These are phyloP conservation scores for Naganishia albida DNA, from an alignment of 1,284 basidiomycete species.

Conservation along the genomic window DNA sequence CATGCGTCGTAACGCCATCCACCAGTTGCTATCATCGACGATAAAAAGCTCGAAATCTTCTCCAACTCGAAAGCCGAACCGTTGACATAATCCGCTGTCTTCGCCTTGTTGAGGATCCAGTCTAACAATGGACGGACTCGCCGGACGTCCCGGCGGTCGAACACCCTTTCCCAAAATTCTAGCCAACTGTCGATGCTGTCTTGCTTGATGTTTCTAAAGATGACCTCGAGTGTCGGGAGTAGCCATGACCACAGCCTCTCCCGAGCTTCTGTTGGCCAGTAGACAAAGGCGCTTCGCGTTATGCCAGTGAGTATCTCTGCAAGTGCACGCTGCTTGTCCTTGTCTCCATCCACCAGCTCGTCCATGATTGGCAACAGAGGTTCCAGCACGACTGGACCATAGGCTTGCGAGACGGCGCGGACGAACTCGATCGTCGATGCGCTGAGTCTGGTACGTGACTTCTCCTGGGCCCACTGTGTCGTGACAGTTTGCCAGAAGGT, in stretches of 20 bases:
- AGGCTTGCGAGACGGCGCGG: conserved; percentile 58
- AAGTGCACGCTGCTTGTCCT: conserved; percentile 81
- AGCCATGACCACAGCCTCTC: conserved; percentile 80
- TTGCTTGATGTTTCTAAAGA: conserved; percentile 77
- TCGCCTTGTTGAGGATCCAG: conserved; percentile 67
- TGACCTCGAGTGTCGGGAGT: conserved; percentile 64
- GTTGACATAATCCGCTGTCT: conserved; percentile 75
- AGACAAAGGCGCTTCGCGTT: conserved; percentile 73
- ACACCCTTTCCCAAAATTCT: conserved; percentile 60
- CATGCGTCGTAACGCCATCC: conserved; percentile 74
- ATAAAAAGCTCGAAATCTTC: conserved; percentile 44
- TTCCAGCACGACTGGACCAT: conserved; percentile 43
- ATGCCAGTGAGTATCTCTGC: conserved; percentile 82
- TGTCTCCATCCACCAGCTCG: conserved; percentile 46
- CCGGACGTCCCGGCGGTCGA: conserved; percentile 80
- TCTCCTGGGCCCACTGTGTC: conserved; percentile 52
- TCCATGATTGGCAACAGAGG: conserved; percentile 46
- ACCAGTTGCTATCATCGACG: conserved; percentile 66
- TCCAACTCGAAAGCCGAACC: conserved; percentile 69
- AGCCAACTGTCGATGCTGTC: conserved; percentile 67
- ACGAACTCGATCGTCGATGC: conserved; percentile 55
- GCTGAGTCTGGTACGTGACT: conserved; percentile 50
- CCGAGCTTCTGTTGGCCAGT: conserved; percentile 72
- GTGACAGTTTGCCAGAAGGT: conserved; percentile 63
- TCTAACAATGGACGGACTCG: conserved; percentile 74